Percentiles rank a stretch among this genome's conserved stretches.
Evolutionary conservation across 2,329 filamentous ascomycete species (phyloP).

Genomic region (Arthrobotrys conoides): DNA sequence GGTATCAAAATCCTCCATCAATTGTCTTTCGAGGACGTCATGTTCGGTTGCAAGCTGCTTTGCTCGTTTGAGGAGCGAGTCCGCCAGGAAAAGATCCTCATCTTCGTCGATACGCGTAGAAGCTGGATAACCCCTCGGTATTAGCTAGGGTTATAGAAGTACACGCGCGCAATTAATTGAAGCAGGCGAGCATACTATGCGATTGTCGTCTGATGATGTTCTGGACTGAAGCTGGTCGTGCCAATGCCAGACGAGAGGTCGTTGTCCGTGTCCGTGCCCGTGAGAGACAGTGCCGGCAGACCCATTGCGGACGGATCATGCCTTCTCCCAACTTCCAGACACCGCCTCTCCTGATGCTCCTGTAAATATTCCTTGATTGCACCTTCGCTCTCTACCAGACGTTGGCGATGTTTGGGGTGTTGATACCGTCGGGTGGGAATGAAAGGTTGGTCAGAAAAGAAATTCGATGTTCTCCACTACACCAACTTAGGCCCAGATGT

Average conservation of each 20-base stretch:
- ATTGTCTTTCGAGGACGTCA: constrained; percentile 70
- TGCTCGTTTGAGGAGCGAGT: constrained; percentile 74
- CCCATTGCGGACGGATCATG: constrained; percentile 60
- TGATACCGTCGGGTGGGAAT: background rate
- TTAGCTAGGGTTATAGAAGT: constrained; percentile 14
- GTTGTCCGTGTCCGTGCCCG: background rate
- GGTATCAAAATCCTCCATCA: constrained; percentile 73
- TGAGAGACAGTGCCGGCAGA: constrained; percentile 58
- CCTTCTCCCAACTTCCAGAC: constrained; percentile 16
- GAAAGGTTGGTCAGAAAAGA: constrained; percentile 49
- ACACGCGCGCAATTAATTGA: background rate
- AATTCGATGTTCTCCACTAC: constrained; percentile 37
- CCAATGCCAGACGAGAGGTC: constrained; percentile 5
- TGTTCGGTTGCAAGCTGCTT: constrained; percentile 74
- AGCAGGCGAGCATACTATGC: constrained; percentile 33
- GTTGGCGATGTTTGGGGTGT: background rate
- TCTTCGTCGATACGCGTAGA: constrained; percentile 17
- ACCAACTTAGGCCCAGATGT: constrained; percentile 3
- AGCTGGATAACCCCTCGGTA: constrained; percentile 20
- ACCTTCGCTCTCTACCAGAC: background rate
- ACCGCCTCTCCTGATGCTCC: background rate
- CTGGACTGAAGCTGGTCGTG: constrained; percentile 21
- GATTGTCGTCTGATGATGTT: constrained; percentile 38
- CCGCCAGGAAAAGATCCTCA: constrained; percentile 55
- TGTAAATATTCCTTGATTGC: background rate